Evolutionary conservation across 2,329 filamentous ascomycete genomes (phyloP).

Genomic region (Verticillium tricorpus): DNA sequence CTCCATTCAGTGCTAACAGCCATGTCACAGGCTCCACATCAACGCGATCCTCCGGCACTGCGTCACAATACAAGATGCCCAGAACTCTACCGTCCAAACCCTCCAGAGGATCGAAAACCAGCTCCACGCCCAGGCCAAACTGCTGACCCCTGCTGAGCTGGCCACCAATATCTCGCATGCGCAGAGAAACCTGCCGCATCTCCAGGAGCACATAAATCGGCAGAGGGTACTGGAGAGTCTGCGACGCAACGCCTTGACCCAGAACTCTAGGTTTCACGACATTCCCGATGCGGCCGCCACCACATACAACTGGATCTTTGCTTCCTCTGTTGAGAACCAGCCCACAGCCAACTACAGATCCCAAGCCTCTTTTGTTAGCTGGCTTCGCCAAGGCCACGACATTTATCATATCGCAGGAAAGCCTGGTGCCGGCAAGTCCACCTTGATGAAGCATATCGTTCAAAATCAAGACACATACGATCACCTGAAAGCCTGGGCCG

Average conservation of each 20-base stretch:
- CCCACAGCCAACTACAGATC: background rate
- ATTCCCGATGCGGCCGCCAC: background rate
- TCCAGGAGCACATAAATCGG: background rate
- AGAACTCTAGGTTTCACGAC: background rate
- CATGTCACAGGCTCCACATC: background rate
- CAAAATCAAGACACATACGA: conserved; percentile 11
- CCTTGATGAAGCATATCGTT: conserved; percentile 31
- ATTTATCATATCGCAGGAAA: conserved; percentile 33
- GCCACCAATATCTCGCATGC: background rate
- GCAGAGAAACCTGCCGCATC: background rate
- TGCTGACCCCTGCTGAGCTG: background rate
- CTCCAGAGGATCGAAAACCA: background rate
- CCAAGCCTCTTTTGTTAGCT: conserved; percentile 7
- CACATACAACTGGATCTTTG: background rate
- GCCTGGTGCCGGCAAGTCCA: conserved; percentile 36
- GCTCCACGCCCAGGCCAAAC: background rate
- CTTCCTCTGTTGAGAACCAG: background rate
- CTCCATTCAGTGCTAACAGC: background rate
- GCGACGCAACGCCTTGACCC: background rate
- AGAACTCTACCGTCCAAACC: background rate
- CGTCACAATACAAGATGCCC: background rate
- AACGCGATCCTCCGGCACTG: background rate
- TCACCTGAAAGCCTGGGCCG: conserved; percentile 7
- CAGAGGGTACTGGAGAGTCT: background rate
- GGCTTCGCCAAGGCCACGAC: conserved; percentile 18